Evolutionary conservation across 2,329 filamentous ascomycete species (phyloP).

Genomic region (Akanthomyces dipterigenus): DNA sequence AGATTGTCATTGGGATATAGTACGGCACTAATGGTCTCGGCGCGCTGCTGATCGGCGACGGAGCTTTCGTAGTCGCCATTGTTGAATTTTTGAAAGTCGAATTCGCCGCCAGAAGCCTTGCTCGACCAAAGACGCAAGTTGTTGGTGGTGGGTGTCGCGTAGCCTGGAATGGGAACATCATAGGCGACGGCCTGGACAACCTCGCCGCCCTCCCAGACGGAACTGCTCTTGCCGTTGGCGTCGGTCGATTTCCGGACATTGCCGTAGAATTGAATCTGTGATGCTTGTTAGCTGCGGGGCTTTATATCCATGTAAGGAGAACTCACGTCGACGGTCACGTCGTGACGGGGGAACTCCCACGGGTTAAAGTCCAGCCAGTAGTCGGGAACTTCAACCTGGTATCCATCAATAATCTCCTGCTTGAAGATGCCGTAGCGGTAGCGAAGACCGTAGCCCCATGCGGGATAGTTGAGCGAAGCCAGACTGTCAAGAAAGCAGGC

Average conservation of each 20-base stretch:
- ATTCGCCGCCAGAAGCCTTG: constrained; percentile 94
- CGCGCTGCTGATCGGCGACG: constrained; percentile 94
- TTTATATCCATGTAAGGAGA: neutral
- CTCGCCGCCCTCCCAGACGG: constrained; percentile 88
- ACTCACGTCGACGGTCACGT: constrained; percentile 76
- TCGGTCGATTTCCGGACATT: constrained; percentile 69
- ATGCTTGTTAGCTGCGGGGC: neutral
- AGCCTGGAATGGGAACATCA: constrained; percentile 88
- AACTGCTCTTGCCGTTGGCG: constrained; percentile 65
- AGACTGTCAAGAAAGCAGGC: constrained; percentile 97
- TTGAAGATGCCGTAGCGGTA: constrained; percentile 99
- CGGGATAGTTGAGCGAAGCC: constrained; percentile 88
- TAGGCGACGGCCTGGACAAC: constrained; percentile 88
- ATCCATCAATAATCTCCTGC: constrained; percentile 96
- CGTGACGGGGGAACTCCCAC: constrained; percentile 95
- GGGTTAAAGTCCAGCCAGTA: constrained; percentile 99
- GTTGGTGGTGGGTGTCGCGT: constrained; percentile 84
- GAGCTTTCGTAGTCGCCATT: constrained; percentile 96
- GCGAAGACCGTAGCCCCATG: constrained; percentile 93
- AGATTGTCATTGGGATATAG: constrained; percentile 97
- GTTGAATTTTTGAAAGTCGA: constrained; percentile 99
- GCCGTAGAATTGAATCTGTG: constrained; percentile 88
- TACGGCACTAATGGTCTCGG: constrained; percentile 97
- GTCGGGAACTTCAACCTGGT: constrained; percentile 95
- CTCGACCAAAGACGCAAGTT: constrained; percentile 96